A percentile compares a stretch with the other conserved stretches of the same genome.
phyloP scores from a whole-genome alignment of 2,329 filamentous ascomycete genomes.

The Aspergillus versicolor region DNA sequence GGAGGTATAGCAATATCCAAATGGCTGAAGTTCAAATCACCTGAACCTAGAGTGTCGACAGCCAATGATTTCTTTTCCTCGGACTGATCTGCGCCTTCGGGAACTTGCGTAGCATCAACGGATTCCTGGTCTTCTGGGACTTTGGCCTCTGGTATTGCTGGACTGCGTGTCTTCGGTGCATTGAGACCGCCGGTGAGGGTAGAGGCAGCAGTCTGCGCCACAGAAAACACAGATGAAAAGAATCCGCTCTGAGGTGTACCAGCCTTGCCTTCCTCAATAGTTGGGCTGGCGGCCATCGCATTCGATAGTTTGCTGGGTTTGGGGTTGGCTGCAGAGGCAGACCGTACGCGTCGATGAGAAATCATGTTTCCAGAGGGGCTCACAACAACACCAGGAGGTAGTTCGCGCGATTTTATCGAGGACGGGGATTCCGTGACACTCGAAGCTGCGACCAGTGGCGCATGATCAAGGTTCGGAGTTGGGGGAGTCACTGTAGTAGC shows the following conservation, averaged over 20 bases:
- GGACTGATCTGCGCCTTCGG: constrained; percentile 22
- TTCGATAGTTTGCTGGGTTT: constrained; percentile 86
- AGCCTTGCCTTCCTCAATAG: constrained; percentile 61
- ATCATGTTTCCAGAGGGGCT: constrained; percentile 70
- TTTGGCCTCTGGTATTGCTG: constrained; percentile 30
- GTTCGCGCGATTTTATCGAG: constrained; percentile 29
- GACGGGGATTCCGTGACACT: constrained; percentile 41
- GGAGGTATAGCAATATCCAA: constrained; percentile 64
- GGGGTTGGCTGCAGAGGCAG: constrained; percentile 51
- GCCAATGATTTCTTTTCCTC: constrained; percentile 66
- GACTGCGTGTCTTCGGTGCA: constrained; percentile 46
- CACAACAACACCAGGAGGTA: constrained; percentile 51
- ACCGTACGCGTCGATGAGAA: constrained; percentile 65
- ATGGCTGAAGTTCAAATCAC: constrained; percentile 85
- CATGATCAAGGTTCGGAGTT: constrained; percentile 50
- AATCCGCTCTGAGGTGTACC: constrained; percentile 63
- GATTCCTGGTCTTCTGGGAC: constrained; percentile 28
- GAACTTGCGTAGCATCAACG: constrained; percentile 28
- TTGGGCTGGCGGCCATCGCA: constrained; percentile 70
- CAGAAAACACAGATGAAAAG: constrained; percentile 90
- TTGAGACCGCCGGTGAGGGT: constrained; percentile 67
- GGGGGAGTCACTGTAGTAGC: constrained; percentile 62
- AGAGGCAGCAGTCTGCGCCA: constrained; percentile 86
- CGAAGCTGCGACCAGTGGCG: constrained; percentile 29
- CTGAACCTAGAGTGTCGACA: constrained; percentile 83